A percentile compares a stretch with the other conserved stretches of the same genome.
These are phyloP conservation scores for Hygrophorus russula DNA, from an alignment of 768 basidiomycete species.

Conservation along the genomic window DNA sequence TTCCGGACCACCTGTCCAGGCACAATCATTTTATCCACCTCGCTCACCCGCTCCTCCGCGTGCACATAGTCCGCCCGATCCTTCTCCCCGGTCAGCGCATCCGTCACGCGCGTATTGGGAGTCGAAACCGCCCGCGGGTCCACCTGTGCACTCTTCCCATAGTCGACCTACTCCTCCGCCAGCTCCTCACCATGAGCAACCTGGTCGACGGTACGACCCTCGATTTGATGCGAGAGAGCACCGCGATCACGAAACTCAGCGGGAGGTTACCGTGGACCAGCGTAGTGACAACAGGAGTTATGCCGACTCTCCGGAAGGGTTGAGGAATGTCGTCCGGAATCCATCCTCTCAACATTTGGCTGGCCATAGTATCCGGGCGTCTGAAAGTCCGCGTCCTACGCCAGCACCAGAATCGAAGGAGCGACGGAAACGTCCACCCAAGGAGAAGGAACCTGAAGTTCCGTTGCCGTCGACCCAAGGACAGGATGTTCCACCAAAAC, in stretches of 20 bases:
- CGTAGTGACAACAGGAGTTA: constrained; percentile 25
- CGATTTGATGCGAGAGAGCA: constrained; percentile 42
- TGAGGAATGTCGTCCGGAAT: constrained; percentile 21
- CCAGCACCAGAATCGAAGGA: constrained; percentile 35
- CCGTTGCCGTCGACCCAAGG: constrained; percentile 15
- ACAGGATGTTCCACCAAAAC: constrained; percentile 20
- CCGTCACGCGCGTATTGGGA: constrained; percentile 46
- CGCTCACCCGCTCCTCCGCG: constrained; percentile 27
- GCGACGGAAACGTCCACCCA: constrained; percentile 30
- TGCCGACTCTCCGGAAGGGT: constrained; percentile 35
- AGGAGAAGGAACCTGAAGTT: constrained; percentile 35
- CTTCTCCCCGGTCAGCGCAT: constrained; percentile 47
- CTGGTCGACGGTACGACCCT: constrained; percentile 53
- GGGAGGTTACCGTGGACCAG: constrained; percentile 22
- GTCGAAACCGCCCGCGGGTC: constrained; percentile 29
- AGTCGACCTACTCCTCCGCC: constrained; percentile 21
- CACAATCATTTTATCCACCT: constrained; percentile 22
- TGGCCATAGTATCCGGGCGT: constrained; percentile 29
- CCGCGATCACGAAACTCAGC: constrained; percentile 30
- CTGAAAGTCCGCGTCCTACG: constrained; percentile 47
- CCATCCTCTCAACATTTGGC: constrained; percentile 20
- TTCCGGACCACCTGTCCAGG: constrained; percentile 19
- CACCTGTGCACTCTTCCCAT: constrained; percentile 18
- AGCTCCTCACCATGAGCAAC: constrained; percentile 28
- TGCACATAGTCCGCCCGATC: constrained; percentile 42